phyloP scores from a whole-genome alignment of 192 early-diverging fungal genomes.

The Martensiomyces pterosporus region DNA sequence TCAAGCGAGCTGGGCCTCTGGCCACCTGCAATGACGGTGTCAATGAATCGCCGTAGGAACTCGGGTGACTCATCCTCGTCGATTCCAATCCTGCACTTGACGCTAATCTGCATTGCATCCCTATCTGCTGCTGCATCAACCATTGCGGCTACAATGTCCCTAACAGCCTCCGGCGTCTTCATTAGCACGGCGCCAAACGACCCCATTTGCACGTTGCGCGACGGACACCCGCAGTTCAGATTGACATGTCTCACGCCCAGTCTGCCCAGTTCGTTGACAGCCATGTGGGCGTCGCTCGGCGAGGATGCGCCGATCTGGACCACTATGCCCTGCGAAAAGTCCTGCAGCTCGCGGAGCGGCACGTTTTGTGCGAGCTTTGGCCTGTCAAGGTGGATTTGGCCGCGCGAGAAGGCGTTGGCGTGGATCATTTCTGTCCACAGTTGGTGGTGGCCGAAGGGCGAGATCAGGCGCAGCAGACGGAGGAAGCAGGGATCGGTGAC shows the following conservation, averaged over 20 bases:
- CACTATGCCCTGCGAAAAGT: constrained; percentile 33
- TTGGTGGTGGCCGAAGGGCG: constrained; percentile 52
- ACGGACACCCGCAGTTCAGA: constrained; percentile 72
- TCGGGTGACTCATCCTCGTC: constrained; percentile 63
- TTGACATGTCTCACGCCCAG: constrained; percentile 63
- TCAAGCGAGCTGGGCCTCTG: neutral
- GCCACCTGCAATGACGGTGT: constrained; percentile 6
- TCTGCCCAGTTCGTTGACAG: constrained; percentile 41
- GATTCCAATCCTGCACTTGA: constrained; percentile 77
- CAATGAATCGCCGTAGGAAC: constrained; percentile 48
- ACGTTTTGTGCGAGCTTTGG: constrained; percentile 22
- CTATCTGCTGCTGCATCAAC: constrained; percentile 23
- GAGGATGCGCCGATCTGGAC: constrained; percentile 42
- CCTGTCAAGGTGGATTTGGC: constrained; percentile 13
- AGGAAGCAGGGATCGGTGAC: constrained; percentile 70
- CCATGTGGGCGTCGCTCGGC: constrained; percentile 24
- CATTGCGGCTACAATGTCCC: constrained; percentile 58
- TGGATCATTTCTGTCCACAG: constrained; percentile 77
- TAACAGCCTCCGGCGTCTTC: constrained; percentile 58
- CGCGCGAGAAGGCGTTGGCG: constrained; percentile 44
- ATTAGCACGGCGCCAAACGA: constrained; percentile 69
- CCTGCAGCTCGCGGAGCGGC: constrained; percentile 25
- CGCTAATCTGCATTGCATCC: constrained; percentile 51
- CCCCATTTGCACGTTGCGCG: constrained; percentile 60
- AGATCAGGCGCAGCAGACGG: constrained; percentile 62